Base-by-base conservation (phyloP, 2,329 filamentous ascomycete species). In the Clonostachys chloroleuca region DNA sequence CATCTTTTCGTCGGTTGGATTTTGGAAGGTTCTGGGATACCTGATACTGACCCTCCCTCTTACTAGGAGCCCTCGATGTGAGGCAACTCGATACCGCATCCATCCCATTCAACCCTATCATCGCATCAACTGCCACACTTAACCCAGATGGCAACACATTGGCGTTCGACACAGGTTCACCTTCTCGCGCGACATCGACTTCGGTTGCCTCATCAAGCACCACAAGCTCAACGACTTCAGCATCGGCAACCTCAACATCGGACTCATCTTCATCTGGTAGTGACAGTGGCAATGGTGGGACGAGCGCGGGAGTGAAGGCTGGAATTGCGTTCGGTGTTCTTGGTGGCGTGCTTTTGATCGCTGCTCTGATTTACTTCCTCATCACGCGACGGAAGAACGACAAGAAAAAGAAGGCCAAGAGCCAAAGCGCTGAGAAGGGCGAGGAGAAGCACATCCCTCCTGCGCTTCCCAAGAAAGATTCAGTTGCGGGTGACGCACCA, bases 311-410 rank as follows among this genome's bases (percentile, higher is more conserved):
- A 33, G 63, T 69, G 40, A 94, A 90, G 66, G 92, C 90, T 40
- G 94, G 94, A 50, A 80, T 96, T 51, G 89, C 86, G 6, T 84
- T 96, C 61, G 92, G 91, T 59, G 81, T 95, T 43, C 68, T 96
- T 34, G 74, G 86, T 7, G 81, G 80, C 43, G 57, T 96, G 24
- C 79, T 85, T 34, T 66, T 85, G 3, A 62, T 94, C 24, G 80
- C 83, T 33, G 71, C 83, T n/a, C 63, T 87, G 18, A 73, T 87
- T 17, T 86, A 89, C 60, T 83, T 95, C 64, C 64, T 89, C 50
- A 78, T 91, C 61, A 84, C 79, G 56, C 75, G 69, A 56, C 81
- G 83, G 60, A 89, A 86, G 74, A 30, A 30, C 2, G 24, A 30
- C 1, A 30, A 30, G 24, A 88, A 86, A 10, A 45, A 42, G 30